Percentiles rank a stretch among this genome's conserved stretches.
These are phyloP conservation scores for Heritiera fomes DNA, from an alignment of 345 rosid species.

Conservation along the genomic window DNA sequence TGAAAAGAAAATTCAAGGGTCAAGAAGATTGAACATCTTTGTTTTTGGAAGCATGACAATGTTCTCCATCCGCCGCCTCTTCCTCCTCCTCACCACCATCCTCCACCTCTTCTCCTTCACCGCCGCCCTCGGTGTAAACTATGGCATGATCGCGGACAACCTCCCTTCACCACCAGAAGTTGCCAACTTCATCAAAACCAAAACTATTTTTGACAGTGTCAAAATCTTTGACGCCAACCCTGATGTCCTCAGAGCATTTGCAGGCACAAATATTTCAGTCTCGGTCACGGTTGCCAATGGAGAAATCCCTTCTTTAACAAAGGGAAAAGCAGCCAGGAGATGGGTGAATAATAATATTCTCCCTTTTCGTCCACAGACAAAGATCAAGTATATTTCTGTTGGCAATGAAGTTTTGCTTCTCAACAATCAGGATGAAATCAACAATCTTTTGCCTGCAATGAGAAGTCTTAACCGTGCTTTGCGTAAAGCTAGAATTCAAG, in stretches of 20 bases:
- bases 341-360: slow-evolving; percentile 61
- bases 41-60: neutral
- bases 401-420: slow-evolving; percentile 70
- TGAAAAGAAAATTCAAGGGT: neutral
- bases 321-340: slow-evolving; percentile 36
- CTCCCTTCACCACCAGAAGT: slow-evolving; percentile 74
- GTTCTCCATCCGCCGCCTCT: slow-evolving; percentile 22
- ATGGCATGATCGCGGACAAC: slow-evolving; percentile 70
- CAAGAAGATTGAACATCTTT: neutral
- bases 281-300: slow-evolving; percentile 61
- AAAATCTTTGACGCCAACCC: slow-evolving; percentile 73
- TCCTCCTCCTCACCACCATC: slow-evolving; percentile 31
- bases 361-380: slow-evolving; percentile 68
- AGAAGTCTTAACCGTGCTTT: slow-evolving; percentile 56
- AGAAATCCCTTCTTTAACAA: slow-evolving; percentile 52
- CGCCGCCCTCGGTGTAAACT: slow-evolving; percentile 72
- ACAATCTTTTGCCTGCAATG: slow-evolving; percentile 72
- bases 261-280: slow-evolving; percentile 56
- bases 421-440: slow-evolving; percentile 39
- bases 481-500: slow-evolving; percentile 50
- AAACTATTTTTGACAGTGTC: slow-evolving; percentile 60
- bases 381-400: slow-evolving; percentile 57
- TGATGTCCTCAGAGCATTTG: slow-evolving; percentile 65
- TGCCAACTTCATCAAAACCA: slow-evolving; percentile 64
- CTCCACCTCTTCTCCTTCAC: slow-evolving; percentile 40